These are phyloP conservation scores for Gossypium mustelinum DNA, from an alignment of 345 rosid species.

Conservation along the genomic window DNA sequence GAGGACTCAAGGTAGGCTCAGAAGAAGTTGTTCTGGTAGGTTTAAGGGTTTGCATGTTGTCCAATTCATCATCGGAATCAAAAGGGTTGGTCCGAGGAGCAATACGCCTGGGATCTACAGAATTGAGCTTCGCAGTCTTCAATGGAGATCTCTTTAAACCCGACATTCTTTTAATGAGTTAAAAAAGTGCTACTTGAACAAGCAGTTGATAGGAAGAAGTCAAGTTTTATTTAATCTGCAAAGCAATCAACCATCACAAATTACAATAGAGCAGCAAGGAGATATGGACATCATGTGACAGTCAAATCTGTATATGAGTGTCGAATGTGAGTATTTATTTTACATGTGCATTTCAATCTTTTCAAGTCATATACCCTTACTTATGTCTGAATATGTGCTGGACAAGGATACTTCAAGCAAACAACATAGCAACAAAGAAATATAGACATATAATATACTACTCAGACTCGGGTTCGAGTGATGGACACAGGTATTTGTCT, in stretches of 20 bases:
- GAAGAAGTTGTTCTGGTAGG: constrained; percentile 52
- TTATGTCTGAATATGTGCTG: too few relatives aligned
- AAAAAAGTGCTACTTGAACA: constrained; percentile 16
- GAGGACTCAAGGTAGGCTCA: constrained; percentile 41
- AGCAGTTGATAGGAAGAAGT: background rate
- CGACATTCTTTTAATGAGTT: constrained; percentile 42
- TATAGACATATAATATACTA: too few relatives aligned
- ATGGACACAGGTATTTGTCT: too few relatives aligned
- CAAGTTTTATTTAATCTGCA: constrained; percentile 9
- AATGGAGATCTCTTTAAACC: constrained; percentile 65
- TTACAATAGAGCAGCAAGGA: background rate
- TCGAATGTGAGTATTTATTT: too few relatives aligned
- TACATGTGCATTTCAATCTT: too few relatives aligned
- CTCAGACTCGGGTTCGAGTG: too few relatives aligned
- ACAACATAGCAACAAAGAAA: too few relatives aligned
- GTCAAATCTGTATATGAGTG: too few relatives aligned
- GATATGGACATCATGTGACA: background rate
- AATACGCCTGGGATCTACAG: constrained; percentile 37
- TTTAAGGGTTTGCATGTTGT: constrained; percentile 42
- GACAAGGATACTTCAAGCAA: too few relatives aligned
- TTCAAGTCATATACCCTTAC: too few relatives aligned
- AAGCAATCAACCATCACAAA: constrained; percentile 22
- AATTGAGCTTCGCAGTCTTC: constrained; percentile 47
- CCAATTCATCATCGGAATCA: constrained; percentile 68
- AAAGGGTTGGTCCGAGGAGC: constrained; percentile 60